Conservation (phyloP, 441 rosid species). For the Heliophila coronopifolia region DNA sequence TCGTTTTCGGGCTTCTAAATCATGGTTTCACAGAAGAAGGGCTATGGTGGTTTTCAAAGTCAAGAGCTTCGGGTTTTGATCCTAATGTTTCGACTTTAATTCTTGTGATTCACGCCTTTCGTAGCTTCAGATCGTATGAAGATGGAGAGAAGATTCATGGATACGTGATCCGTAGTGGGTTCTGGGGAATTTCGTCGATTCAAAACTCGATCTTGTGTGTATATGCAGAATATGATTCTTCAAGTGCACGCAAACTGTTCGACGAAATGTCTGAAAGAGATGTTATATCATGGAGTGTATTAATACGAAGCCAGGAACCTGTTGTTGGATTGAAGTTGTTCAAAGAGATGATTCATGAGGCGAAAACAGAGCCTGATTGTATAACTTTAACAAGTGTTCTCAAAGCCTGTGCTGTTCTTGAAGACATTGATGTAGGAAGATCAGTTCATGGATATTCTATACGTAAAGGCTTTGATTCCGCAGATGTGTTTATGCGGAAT, state of each 20-base stretch:
- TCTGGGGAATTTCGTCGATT: slow-evolving; percentile 34
- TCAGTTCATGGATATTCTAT: slow-evolving; percentile 41
- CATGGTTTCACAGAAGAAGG: slow-evolving; percentile 41
- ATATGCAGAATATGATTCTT: slow-evolving; percentile 31
- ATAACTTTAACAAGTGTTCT: slow-evolving; percentile 42
- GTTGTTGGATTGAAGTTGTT: slow-evolving; percentile 33
- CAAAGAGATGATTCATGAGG: slow-evolving; percentile 34
- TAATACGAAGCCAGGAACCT: slow-evolving; percentile 35
- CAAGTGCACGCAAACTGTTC: slow-evolving; percentile 35
- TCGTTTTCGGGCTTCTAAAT: slow-evolving; percentile 45
- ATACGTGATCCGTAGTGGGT: slow-evolving; percentile 44
- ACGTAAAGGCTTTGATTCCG: slow-evolving; percentile 32
- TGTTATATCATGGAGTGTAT: slow-evolving; percentile 53
- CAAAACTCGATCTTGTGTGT: slow-evolving; percentile 49
- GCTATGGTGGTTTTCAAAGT: slow-evolving; percentile 42
- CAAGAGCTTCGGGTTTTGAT: slow-evolving; percentile 46
- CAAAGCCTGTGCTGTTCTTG: slow-evolving; percentile 39
- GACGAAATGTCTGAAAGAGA: slow-evolving; percentile 52
- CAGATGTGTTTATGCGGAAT: slow-evolving; percentile 40
- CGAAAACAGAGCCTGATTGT: slow-evolving; percentile 34
- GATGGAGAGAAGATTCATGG: slow-evolving; percentile 41
- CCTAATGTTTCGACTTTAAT: slow-evolving; percentile 52
- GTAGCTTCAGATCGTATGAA: slow-evolving; percentile 4
- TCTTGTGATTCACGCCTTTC: slow-evolving; percentile 46
- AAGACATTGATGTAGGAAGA: slow-evolving; percentile 35